phyloP scores from a whole-genome alignment of 805 yeast species.

The Babjeviella inositovora region DNA sequence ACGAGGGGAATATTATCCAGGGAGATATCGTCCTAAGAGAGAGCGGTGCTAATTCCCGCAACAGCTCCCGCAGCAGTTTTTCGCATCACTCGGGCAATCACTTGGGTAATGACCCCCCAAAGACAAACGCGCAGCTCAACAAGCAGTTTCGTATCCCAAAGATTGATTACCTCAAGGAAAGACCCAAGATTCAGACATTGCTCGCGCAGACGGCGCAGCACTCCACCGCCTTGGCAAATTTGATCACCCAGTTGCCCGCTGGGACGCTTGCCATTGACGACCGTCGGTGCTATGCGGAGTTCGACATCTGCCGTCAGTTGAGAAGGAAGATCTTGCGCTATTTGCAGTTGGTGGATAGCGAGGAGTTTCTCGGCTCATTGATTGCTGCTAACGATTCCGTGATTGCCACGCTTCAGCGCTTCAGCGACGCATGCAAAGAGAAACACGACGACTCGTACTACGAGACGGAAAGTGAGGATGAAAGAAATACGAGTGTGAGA shows the following conservation, averaged over 20 bases:
- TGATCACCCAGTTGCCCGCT: conserved; percentile 16
- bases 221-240: conserved; percentile 53
- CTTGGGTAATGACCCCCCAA: conserved; percentile 4
- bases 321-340: conserved; percentile 71
- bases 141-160: conserved; percentile 45
- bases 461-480: conserved; percentile 20
- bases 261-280: conserved; percentile 51
- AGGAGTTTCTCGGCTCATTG: conserved; percentile 76
- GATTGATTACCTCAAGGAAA: conserved; percentile 53
- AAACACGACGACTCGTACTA: conserved; percentile 20
- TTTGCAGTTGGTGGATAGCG: conserved; percentile 71
- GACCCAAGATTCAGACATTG: conserved; percentile 50
- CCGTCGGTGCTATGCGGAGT: conserved; percentile 39
- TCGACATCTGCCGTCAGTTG: conserved; percentile 58
- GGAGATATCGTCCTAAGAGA: background rate
- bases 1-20: conserved; percentile 1
- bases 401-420: conserved; percentile 53
- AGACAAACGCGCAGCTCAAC: conserved; percentile 19
- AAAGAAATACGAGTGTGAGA: conserved; percentile 4
- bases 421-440: conserved; percentile 20
- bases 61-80: no score
- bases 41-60: no score
- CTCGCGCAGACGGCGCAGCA: conserved; percentile 67
- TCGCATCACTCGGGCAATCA: conserved; percentile 8
- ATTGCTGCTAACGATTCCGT: conserved; percentile 85